Base-by-base conservation (phyloP, 75 land plant genomes). In the Cryptomeria japonica region DNA sequence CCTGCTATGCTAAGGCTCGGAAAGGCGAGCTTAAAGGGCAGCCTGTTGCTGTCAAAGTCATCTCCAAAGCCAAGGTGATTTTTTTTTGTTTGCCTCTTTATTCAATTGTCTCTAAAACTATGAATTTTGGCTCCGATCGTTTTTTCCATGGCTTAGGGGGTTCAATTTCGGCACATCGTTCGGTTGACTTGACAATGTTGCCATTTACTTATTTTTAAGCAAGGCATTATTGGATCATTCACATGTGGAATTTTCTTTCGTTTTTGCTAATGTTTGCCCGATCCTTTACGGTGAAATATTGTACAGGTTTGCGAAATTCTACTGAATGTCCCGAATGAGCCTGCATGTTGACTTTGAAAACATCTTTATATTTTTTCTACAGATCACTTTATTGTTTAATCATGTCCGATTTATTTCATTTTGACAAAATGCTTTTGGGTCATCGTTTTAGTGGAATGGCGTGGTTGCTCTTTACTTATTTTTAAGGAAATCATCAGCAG, bases 61-160 rank as follows among this genome's bases (percentile, higher is more conserved):
- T 93, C 78, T 87, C 93, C 61, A 93, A 93, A 85, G 93, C 94
- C 56, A 93, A 93, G 94, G 94, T 93, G 87, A n/a, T 64, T 64
- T 22, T 51, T 15, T 51, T 25, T 22, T 51, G 55, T 51, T 25
- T 64, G n/a, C n/a, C 8, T 64, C n/a, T 64, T 64, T 5, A 2
- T 6, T 64, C 1, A 64, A 28, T 64, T 75, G 12, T 2, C 37
- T 72, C 13, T 32, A 72, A 28, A 75, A 32, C 9, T 75, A 9
- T 34, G 37, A 14, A 75, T 31, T 75, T 75, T 32, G 14, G 77
- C 77, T 14, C 15, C 14, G 76, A 72, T 31, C 34, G 36, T 72
- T 6, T 31, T 58, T 18, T 18, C 64, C 19, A 13, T 6, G 72
- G 7, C 47, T 6, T 44, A 44, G 47, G 47, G n/a, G 46, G 46